Conservation (phyloP, 2,329 filamentous ascomycete genomes). For the Sordariomycetes sp. region DNA sequence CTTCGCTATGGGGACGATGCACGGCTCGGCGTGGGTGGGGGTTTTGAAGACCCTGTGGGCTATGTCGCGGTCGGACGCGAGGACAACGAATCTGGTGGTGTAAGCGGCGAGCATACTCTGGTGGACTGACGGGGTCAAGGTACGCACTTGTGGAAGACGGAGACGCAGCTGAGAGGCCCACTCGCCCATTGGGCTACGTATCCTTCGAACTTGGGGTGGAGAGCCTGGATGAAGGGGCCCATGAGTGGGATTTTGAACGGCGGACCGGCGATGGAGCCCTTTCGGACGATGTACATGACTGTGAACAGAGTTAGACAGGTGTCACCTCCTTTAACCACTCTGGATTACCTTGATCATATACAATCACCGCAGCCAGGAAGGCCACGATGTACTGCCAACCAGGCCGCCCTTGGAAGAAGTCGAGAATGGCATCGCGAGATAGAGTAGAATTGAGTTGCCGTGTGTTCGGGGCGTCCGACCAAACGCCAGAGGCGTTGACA, state of each 20-base stretch:
- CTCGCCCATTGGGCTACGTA: conserved; percentile 72
- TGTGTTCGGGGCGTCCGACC: background rate
- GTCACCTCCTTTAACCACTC: background rate
- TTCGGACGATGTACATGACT: conserved; percentile 52
- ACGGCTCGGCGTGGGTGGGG: conserved; percentile 63
- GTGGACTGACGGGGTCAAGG: background rate
- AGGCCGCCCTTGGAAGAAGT: conserved; percentile 9
- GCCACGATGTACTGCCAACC: conserved; percentile 21
- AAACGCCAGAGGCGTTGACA: background rate
- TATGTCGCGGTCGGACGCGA: conserved; percentile 67
- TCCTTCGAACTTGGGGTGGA: conserved; percentile 61
- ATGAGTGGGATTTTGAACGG: conserved; percentile 57
- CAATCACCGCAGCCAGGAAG: conserved; percentile 17
- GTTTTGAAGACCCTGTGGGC: conserved; percentile 78
- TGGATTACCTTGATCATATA: conserved; percentile 27
- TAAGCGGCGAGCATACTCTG: background rate
- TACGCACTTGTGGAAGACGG: conserved; percentile 70
- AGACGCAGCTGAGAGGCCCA: conserved; percentile 70
- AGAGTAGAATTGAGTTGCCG: background rate
- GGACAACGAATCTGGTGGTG: conserved; percentile 58
- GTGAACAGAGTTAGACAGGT: background rate
- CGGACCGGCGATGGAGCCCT: conserved; percentile 53
- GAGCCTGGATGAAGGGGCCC: conserved; percentile 65
- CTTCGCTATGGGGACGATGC: conserved; percentile 64
- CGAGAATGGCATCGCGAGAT: background rate